A percentile compares a stretch with the other conserved stretches of the same genome.
phyloP scores from a whole-genome alignment of 495 filamentous ascomycete species.

The Talaromyces stipitatus region DNA sequence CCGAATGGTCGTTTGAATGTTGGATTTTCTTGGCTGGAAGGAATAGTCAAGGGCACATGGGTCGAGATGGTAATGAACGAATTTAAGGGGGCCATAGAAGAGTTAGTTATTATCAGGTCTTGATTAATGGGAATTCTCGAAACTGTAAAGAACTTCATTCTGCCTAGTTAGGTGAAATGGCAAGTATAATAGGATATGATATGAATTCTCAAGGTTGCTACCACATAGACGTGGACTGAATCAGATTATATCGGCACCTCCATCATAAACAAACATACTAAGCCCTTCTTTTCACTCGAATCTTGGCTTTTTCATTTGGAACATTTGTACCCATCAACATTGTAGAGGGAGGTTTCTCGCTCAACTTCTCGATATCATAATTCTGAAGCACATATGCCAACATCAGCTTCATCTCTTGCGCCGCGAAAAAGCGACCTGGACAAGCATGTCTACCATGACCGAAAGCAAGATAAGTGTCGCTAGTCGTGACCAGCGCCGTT shows the following conservation, averaged over 20 bases:
- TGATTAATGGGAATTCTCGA: too few species aligned
- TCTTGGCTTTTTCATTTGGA: neutral
- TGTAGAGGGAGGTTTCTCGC: neutral
- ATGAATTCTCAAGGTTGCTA: too few species aligned
- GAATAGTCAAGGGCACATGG: neutral
- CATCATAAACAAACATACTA: neutral
- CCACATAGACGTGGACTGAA: too few species aligned
- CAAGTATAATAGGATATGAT: neutral
- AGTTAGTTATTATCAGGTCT: neutral
- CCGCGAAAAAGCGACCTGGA: slow-evolving; percentile 47
- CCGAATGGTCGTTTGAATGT: neutral
- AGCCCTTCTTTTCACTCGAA: neutral
- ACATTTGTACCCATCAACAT: neutral
- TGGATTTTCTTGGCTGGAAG: neutral
- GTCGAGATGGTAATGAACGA: neutral
- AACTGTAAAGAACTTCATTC: too few species aligned
- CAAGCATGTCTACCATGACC: slow-evolving; percentile 35
- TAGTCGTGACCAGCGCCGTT: slow-evolving; percentile 24
- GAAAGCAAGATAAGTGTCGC: slow-evolving; percentile 8
- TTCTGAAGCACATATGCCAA: slow-evolving; percentile 30
- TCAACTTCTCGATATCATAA: slow-evolving; percentile 16
- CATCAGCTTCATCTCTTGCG: slow-evolving; percentile 41
- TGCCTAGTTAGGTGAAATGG: too few species aligned
- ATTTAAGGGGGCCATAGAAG: neutral
- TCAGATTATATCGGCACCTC: too few species aligned